phyloP scores from a whole-genome alignment of 169 alveolate genomes.

The Eimeria tenella region DNA sequence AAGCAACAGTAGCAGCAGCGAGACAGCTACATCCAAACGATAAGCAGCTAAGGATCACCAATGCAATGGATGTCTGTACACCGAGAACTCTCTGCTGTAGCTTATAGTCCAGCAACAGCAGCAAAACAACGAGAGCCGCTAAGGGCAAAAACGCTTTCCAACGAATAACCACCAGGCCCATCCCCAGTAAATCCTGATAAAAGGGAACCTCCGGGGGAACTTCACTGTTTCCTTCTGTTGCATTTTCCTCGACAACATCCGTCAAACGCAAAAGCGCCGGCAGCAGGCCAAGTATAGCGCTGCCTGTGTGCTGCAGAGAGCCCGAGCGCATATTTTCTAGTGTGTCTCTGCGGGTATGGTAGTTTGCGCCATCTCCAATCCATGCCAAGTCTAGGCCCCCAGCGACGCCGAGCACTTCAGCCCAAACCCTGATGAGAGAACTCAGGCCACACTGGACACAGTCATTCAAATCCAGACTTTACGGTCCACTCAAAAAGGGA shows the following conservation, averaged over 20 bases:
- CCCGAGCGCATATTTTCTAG: not conserved
- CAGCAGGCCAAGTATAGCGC: not conserved
- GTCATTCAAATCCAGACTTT: no score
- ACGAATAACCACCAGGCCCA: not conserved
- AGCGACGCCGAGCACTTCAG: conserved; percentile 5
- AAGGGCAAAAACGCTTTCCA: conserved; percentile 17
- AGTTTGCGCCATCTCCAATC: conserved; percentile 3
- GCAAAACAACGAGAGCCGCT: not conserved
- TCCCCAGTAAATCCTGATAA: conserved; percentile 5
- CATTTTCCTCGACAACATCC: not conserved
- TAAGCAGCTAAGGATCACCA: conserved; percentile 12
- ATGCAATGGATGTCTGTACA: conserved; percentile 15
- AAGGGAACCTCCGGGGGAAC: conserved; percentile 11
- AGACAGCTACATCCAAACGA: conserved; percentile 45
- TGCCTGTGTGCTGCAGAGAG: conserved; percentile 52
- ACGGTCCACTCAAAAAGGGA: not conserved
- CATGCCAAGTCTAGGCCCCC: conserved; percentile 50
- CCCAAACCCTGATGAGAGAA: conserved; percentile 1
- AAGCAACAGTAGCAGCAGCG: conserved; percentile 41
- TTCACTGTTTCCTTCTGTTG: not conserved
- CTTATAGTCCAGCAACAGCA: not conserved
- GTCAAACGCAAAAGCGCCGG: not conserved
- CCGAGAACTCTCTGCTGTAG: conserved; percentile 7
- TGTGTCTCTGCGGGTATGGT: conserved; percentile 21
- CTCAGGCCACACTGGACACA: no score